Percentiles rank a stretch among this genome's conserved stretches.
Conservation (phyloP, 2,329 filamentous ascomycete species). For the Microsporum canis region DNA sequence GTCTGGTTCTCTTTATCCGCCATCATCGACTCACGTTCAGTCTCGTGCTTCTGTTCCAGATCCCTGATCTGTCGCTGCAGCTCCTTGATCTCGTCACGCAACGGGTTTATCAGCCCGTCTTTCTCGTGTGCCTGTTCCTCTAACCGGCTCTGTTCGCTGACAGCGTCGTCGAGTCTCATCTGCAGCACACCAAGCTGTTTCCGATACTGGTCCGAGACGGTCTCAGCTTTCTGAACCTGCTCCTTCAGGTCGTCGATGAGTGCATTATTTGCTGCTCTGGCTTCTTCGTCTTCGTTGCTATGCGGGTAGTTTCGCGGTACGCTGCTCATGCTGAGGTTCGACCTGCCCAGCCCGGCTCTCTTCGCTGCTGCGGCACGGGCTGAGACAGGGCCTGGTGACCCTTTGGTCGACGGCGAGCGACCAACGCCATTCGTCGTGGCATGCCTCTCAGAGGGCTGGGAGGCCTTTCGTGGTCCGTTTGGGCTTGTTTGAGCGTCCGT, state of each 20-base stretch:
- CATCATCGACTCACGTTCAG: conserved; percentile 72
- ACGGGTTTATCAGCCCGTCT: conserved; percentile 67
- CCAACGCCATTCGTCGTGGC: conserved; percentile 39
- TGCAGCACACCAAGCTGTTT: conserved; percentile 80
- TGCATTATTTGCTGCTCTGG: conserved; percentile 66
- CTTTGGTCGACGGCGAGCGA: conserved; percentile 54
- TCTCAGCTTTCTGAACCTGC: conserved; percentile 69
- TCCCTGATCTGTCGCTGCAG: conserved; percentile 73
- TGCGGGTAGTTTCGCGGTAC: conserved; percentile 39
- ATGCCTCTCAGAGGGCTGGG: conserved; percentile 38
- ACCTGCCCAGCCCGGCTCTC: conserved; percentile 39
- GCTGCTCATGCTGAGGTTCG: conserved; percentile 34
- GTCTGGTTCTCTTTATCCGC: conserved; percentile 86
- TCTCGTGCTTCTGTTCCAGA: conserved; percentile 84
- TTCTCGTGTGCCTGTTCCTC: conserved; percentile 82
- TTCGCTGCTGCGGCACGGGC: conserved; percentile 56
- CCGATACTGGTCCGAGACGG: conserved; percentile 62
- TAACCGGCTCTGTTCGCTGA: conserved; percentile 69
- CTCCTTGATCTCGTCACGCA: conserved; percentile 79
- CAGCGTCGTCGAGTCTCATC: conserved; percentile 70
- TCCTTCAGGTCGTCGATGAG: conserved; percentile 75
- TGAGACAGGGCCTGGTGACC: conserved; percentile 47
- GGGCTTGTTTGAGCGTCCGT: conserved; percentile 3
- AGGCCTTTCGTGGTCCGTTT: conserved; percentile 25
- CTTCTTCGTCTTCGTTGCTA: conserved; percentile 50